Percentiles rank a stretch among this genome's conserved stretches.
phyloP scores from a whole-genome alignment of 2,329 filamentous ascomycete genomes.

The Paraphaeosphaeria minitans region DNA sequence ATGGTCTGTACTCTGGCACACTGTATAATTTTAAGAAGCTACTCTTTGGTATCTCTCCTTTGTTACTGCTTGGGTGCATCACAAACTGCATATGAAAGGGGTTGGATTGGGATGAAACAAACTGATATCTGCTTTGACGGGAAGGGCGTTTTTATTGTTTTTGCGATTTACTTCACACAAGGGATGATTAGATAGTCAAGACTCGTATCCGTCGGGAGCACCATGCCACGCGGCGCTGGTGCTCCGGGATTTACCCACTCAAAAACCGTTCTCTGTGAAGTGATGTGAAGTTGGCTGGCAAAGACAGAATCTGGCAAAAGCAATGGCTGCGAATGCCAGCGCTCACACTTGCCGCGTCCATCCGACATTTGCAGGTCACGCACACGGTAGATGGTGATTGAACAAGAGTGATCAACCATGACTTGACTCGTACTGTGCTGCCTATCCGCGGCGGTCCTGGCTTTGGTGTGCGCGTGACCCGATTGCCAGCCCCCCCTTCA shows the following conservation, averaged over 20 bases:
- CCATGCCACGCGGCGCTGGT: conserved; percentile 19
- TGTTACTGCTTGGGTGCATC: conserved; percentile 33
- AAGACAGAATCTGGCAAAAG: not conserved
- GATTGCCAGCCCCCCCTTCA: conserved; percentile 4
- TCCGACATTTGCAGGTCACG: not conserved
- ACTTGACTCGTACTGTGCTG: not conserved
- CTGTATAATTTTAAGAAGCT: conserved; percentile 11
- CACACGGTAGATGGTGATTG: not conserved
- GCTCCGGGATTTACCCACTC: conserved; percentile 48
- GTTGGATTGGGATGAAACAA: conserved; percentile 25
- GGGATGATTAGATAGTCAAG: conserved; percentile 49
- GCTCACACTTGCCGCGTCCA: not conserved
- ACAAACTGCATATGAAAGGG: conserved; percentile 34
- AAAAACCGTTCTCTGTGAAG: conserved; percentile 18
- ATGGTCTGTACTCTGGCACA: not conserved
- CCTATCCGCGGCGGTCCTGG: not conserved
- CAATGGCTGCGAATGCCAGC: not conserved
- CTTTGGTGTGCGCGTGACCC: not conserved
- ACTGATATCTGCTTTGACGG: conserved; percentile 10
- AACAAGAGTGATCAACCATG: not conserved
- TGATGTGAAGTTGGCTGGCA: not conserved
- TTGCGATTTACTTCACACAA: conserved; percentile 27
- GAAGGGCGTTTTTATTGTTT: conserved; percentile 10
- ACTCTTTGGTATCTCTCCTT: conserved; percentile 39
- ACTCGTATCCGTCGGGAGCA: conserved; percentile 48